Conservation (phyloP, 179 eudicot species). For the Monotropa hypopitys region DNA sequence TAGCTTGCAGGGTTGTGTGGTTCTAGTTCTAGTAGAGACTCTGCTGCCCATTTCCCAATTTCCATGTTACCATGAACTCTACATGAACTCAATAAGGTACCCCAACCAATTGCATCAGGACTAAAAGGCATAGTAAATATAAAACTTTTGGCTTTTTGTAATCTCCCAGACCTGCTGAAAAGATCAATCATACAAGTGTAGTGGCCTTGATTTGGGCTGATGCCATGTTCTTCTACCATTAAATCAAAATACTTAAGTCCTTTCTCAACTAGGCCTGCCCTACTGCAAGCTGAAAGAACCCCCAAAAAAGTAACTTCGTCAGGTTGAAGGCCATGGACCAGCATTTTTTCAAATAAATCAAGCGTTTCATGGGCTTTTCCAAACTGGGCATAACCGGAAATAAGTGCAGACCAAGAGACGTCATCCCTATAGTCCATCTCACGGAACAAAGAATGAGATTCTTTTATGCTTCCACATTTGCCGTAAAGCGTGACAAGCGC, state of each 20-base stretch:
- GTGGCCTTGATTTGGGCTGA: conserved; percentile 61
- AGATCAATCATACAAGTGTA: conserved; percentile 95
- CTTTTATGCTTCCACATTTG: conserved; percentile 77
- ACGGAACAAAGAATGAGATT: conserved; percentile 54
- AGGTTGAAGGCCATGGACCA: conserved; percentile 54
- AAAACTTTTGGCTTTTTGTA: conserved; percentile 70
- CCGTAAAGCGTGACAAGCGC: conserved; percentile 85
- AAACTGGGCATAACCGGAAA: conserved; percentile 43
- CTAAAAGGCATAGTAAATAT: conserved; percentile 56
- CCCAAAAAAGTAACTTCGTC: conserved; percentile 79
- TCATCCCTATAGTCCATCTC: conserved; percentile 62
- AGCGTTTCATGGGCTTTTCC: conserved; percentile 83
- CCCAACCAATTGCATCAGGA: conserved; percentile 87
- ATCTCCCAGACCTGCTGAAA: conserved; percentile 63
- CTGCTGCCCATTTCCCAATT: conserved; percentile 91
- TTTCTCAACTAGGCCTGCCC: conserved; percentile 87
- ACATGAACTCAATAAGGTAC: conserved; percentile 81
- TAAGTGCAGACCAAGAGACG: conserved; percentile 70
- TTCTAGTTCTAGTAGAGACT: conserved; percentile 53
- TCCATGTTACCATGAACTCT: conserved; percentile 54
- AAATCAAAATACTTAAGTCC: conserved; percentile 56
- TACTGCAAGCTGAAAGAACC: conserved; percentile 85
- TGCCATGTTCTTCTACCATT: conserved; percentile 53
- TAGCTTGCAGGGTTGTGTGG: conserved; percentile 89
- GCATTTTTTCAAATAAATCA: conserved; percentile 62